Evolutionary conservation across 2,329 filamentous ascomycete species (phyloP).

Genomic region (Coniochaeta sp.): DNA sequence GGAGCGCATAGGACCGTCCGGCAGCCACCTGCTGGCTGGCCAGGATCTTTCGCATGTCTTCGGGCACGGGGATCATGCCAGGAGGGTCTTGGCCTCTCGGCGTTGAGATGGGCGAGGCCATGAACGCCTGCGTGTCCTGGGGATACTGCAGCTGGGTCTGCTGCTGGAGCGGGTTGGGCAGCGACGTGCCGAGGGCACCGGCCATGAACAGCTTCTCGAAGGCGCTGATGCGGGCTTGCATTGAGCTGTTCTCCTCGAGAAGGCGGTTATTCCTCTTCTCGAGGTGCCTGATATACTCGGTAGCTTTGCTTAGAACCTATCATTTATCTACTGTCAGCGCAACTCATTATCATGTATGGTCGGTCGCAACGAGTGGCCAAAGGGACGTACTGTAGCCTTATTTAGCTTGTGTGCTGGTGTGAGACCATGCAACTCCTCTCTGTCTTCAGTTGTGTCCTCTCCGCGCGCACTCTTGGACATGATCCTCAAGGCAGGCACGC

Average conservation of each 20-base stretch:
- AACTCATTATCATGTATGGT: constrained; percentile 9
- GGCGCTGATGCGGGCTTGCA: constrained; percentile 70
- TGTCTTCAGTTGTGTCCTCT: constrained; percentile 64
- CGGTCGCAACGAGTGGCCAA: neutral
- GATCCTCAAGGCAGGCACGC: constrained; percentile 81
- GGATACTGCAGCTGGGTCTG: constrained; percentile 46
- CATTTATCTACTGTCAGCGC: constrained; percentile 4
- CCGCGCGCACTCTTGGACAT: constrained; percentile 67
- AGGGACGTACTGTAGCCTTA: constrained; percentile 69
- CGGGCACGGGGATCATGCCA: constrained; percentile 59
- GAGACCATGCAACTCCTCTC: constrained; percentile 73
- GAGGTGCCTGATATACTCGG: constrained; percentile 89
- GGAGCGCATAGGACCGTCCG: constrained; percentile 43
- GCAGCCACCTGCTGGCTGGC: constrained; percentile 46
- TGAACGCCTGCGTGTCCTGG: constrained; percentile 33
- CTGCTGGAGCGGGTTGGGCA: constrained; percentile 45
- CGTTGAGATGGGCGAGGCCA: constrained; percentile 35
- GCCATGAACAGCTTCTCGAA: constrained; percentile 75
- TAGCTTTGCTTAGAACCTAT: constrained; percentile 81
- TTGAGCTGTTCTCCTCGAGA: constrained; percentile 69
- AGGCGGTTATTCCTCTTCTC: constrained; percentile 84
- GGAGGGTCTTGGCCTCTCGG: constrained; percentile 35
- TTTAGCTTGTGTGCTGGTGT: constrained; percentile 90
- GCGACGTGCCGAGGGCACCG: constrained; percentile 59
- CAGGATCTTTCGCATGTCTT: constrained; percentile 57